Evolutionary conservation across 2,329 filamentous ascomycete genomes (phyloP).

Genomic region (Colletotrichum musae): DNA sequence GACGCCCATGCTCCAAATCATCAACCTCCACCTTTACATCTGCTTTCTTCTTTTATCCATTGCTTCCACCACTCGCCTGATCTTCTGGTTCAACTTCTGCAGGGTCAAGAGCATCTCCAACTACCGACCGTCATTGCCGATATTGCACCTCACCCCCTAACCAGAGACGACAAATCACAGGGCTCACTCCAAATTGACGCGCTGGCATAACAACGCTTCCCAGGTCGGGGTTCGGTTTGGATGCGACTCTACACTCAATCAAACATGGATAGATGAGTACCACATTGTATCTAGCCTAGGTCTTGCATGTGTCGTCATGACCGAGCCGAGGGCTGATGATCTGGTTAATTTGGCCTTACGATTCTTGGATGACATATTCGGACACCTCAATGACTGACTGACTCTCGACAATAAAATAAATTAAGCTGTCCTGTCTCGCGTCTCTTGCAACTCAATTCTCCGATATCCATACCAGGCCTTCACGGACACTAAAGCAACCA

Average conservation of each 20-base stretch:
- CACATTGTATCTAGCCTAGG: no score
- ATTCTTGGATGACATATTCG: no score
- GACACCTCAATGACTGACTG: no score
- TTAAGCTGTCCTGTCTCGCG: no score
- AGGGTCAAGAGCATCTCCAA: neutral
- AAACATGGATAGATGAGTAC: no score
- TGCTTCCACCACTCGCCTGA: neutral
- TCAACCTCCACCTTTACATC: neutral
- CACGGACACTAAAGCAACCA: neutral
- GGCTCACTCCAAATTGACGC: conserved; percentile 15
- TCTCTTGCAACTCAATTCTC: neutral
- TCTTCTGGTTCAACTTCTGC: neutral
- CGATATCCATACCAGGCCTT: neutral
- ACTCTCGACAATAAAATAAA: no score
- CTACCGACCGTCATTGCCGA: conserved; percentile 29
- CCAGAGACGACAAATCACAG: conserved; percentile 9
- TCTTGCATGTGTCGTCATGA: no score
- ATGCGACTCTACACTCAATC: no score
- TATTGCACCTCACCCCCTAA: neutral
- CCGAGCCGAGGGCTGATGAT: no score
- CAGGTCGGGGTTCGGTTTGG: no score
- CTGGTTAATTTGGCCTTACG: no score
- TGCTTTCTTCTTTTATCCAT: neutral
- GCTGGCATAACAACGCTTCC: neutral
- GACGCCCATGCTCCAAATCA: neutral